Conservation (phyloP, 148 eudicot species). For the Nepenthes gracilis region DNA sequence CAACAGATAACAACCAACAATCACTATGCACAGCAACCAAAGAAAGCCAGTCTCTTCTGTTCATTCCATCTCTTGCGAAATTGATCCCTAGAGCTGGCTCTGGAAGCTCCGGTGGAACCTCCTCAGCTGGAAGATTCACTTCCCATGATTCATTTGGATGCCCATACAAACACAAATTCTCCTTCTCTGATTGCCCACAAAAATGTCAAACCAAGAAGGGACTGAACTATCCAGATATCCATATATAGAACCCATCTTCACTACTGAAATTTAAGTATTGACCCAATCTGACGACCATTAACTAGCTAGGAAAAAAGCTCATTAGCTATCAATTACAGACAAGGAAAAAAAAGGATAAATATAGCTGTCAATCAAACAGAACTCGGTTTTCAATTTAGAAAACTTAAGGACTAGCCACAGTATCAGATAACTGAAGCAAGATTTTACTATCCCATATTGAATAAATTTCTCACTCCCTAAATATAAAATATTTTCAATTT, state of each 20-base stretch:
- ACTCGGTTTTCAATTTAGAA: too few relatives aligned
- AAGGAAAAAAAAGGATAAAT: too few relatives aligned
- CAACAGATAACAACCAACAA: constrained; percentile 85
- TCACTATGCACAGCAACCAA: constrained; percentile 84
- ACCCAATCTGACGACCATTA: background rate
- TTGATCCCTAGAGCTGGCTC: constrained; percentile 92
- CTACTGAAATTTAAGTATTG: background rate
- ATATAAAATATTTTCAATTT: too few relatives aligned
- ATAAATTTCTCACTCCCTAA: too few relatives aligned
- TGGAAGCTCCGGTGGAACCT: constrained; percentile 92
- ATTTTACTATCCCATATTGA: too few relatives aligned
- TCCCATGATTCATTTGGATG: constrained; percentile 74
- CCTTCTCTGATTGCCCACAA: constrained; percentile 43
- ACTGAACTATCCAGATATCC: too few relatives aligned
- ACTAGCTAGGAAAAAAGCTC: background rate
- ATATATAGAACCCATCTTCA: too few relatives aligned
- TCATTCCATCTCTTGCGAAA: constrained; percentile 90
- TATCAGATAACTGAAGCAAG: too few relatives aligned
- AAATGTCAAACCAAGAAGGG: too few relatives aligned
- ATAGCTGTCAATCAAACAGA: too few relatives aligned
- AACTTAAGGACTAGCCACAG: too few relatives aligned
- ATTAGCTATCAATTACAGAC: too few relatives aligned
- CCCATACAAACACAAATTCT: constrained; percentile 80
- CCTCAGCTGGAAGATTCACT: constrained; percentile 82
- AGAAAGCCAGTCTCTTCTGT: constrained; percentile 75